Base-by-base conservation (phyloP, 1,139 yeast genomes). In the Blastobotrys capitulatus region DNA sequence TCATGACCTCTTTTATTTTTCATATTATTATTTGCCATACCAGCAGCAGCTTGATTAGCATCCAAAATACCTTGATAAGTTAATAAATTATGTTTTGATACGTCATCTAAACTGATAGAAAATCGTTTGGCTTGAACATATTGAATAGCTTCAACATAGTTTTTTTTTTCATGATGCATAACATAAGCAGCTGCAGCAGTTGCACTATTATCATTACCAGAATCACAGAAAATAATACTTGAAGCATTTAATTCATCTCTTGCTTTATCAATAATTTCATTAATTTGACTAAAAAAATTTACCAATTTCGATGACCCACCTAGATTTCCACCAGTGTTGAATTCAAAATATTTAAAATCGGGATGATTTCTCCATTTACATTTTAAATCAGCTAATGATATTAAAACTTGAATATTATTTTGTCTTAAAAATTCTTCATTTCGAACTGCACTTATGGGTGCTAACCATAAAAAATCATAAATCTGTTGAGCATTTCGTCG, bases 201-300 rank as follows among this genome's bases (percentile, higher is more conserved):
- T 2, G 68, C 68, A 15, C 64, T 56, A 20, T 53, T 50, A 37
- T 63, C 64, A 52, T 66, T 66, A n/a, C 70, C 70, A 5, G 66
- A 57, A 47, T 66, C 69, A 44, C 70, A 66, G 39, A 60, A 61
- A 15, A 66, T 49, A 29, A 64, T 50, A 2, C 56, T 55, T 2
- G 57, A 45, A 7, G 56, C 56, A 12, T 53, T 53, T 10, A 38
- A 29, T n/a, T 48, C 51, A 42, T 47, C 15, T 9, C 16, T 27
- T 7, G 47, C 45, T 29, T 38, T 26, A 20, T 46, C 50, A 25
- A 59, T 56, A 19, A 54, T 46, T 34, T 46, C 45, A 44, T 54
- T 52, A 34, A 58, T 56, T 16, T 50, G 38, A 31, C 43, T 36
- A 20, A 58, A 55, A 42, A 52, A 54, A 19, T 52, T 40, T 8